These are phyloP conservation scores for Starmerella apis DNA, from an alignment of 805 yeast genomes.

Conservation along the genomic window DNA sequence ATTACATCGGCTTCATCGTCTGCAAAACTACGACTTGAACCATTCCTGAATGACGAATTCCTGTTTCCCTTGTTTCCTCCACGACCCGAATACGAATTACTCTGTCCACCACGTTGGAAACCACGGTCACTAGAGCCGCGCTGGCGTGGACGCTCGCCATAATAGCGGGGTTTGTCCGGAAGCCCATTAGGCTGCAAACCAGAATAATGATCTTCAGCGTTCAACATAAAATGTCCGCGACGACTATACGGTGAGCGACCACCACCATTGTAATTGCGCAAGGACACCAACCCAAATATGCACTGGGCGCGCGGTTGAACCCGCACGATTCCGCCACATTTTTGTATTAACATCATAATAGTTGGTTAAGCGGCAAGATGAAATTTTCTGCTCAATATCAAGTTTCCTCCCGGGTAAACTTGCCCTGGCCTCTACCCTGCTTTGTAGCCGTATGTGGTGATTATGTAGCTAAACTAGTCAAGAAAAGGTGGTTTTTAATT, in stretches of 20 bases:
- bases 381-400: neutral
- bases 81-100: neutral
- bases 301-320: neutral
- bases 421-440: neutral
- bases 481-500: neutral
- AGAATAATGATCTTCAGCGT: too few species aligned
- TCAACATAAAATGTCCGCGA: too few species aligned
- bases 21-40: too few species aligned
- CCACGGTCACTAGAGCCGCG: neutral
- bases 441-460: neutral
- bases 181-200: too few species aligned
- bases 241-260: too few species aligned
- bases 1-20: slow-evolving; percentile 13
- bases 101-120: neutral
- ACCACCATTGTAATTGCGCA: too few species aligned
- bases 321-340: neutral
- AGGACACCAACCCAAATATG: neutral
- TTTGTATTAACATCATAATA: neutral
- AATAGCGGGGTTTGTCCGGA: too few species aligned
- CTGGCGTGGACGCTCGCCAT: neutral
- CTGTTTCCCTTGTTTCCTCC: neutral
- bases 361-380: neutral
- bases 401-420: neutral
- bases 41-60: too few species aligned
- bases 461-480: neutral